Conservation (phyloP, 768 basidiomycete species). For the Boletus rufocinnamomeus region DNA sequence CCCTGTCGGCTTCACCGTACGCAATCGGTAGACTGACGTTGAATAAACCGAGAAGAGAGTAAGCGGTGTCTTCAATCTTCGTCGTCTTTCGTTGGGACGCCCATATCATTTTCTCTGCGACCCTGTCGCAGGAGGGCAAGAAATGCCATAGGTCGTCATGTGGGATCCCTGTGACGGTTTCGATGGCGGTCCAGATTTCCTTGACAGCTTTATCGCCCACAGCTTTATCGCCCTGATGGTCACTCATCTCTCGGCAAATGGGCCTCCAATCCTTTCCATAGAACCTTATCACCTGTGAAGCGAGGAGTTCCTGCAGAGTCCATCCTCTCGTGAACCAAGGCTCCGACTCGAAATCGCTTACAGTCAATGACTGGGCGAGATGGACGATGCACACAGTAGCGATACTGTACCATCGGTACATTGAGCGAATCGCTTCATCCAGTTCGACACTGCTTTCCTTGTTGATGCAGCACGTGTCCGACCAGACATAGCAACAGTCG, state of each 20-base stretch:
- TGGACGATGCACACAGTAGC: slow-evolving; percentile 28
- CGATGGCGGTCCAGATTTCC: slow-evolving; percentile 13
- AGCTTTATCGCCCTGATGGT: slow-evolving; percentile 13
- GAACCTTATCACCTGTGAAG: slow-evolving; percentile 20
- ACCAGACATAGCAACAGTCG: slow-evolving; percentile 26
- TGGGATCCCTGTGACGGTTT: slow-evolving; percentile 17
- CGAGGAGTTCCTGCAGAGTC: slow-evolving; percentile 22
- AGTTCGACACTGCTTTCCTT: slow-evolving; percentile 33
- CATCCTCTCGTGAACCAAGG: slow-evolving; percentile 29
- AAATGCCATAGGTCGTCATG: slow-evolving; percentile 13
- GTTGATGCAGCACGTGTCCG: slow-evolving; percentile 27
- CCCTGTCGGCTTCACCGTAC: slow-evolving; percentile 28
- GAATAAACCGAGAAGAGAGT: slow-evolving; percentile 28
- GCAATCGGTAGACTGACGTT: slow-evolving; percentile 24
- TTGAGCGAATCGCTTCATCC: slow-evolving; percentile 33
- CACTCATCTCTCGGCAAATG: neutral
- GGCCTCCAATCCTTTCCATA: slow-evolving; percentile 24
- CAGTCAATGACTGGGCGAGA: slow-evolving; percentile 14
- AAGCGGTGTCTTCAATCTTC: slow-evolving; percentile 27
- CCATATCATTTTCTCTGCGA: slow-evolving; percentile 28
- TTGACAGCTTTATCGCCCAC: slow-evolving; percentile 14
- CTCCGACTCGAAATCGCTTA: slow-evolving; percentile 15
- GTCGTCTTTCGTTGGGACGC: slow-evolving; percentile 29
- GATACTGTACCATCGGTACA: slow-evolving; percentile 32
- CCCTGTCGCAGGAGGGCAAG: slow-evolving; percentile 9